A percentile compares a stretch with the other conserved stretches of the same genome.
These are phyloP conservation scores for Austroboletus niveus DNA, from an alignment of 1,284 basidiomycete species.

Conservation along the genomic window DNA sequence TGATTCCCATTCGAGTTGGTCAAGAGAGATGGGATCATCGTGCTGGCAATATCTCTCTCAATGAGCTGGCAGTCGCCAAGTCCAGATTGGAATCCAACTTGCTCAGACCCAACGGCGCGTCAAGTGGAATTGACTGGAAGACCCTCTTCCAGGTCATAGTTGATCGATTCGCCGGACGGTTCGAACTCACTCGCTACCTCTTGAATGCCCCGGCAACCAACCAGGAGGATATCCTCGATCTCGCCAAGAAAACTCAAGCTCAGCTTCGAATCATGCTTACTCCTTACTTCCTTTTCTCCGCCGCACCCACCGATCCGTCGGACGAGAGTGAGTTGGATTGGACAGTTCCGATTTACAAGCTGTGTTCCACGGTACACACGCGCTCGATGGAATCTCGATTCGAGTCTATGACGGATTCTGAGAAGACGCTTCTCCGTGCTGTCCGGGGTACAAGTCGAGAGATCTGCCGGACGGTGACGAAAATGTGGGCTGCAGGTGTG, in stretches of 20 bases:
- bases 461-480: constrained; percentile 45
- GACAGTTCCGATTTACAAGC: constrained; percentile 15
- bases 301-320: constrained; percentile 1
- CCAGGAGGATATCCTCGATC: constrained; percentile 8
- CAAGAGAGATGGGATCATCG: constrained; percentile 31
- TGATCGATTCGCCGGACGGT: constrained; percentile 41
- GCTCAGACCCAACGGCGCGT: constrained; percentile 3
- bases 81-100: constrained; percentile 26
- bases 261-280: constrained; percentile 25
- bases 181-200: constrained; percentile 40
- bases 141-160: constrained; percentile 40
- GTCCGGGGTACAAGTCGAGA: constrained; percentile 38
- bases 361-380: constrained; percentile 39
- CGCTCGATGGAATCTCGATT: constrained; percentile 18
- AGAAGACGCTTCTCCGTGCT: constrained; percentile 35
- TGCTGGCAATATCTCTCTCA: constrained; percentile 32
- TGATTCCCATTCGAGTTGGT: constrained; percentile 24
- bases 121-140: constrained; percentile 45
- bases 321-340: background rate
- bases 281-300: constrained; percentile 20
- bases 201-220: constrained; percentile 26
- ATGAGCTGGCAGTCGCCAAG: constrained; percentile 17
- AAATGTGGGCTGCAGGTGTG: constrained; percentile 43
- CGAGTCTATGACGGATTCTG: constrained; percentile 33
- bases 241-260: constrained; percentile 16